phyloP scores from a whole-genome alignment of 495 filamentous ascomycete species.

The Sordaria brevicollis region DNA sequence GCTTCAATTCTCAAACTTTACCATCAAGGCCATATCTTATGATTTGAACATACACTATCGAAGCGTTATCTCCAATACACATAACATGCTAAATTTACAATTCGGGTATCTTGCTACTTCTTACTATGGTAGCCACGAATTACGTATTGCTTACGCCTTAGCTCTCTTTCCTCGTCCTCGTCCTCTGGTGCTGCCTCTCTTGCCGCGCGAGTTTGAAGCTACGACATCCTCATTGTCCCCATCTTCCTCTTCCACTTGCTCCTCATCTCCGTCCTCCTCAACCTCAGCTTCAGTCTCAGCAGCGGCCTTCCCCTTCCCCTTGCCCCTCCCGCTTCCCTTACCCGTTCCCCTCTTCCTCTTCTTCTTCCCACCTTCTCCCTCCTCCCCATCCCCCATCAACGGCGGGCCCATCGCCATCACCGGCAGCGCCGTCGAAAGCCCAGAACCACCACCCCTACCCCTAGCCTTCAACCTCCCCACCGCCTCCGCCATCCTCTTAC shows the following conservation, averaged over 20 bases:
- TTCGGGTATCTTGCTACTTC: too few relatives aligned
- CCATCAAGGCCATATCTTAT: too few relatives aligned
- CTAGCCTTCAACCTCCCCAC: conserved; percentile 52
- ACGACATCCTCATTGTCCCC: neutral
- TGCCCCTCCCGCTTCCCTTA: conserved; percentile 12
- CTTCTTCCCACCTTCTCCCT: neutral
- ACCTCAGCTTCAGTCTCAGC: conserved; percentile 21
- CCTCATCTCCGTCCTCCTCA: conserved; percentile 11
- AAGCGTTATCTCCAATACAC: too few relatives aligned
- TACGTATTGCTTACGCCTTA: too few relatives aligned
- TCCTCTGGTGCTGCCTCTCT: conserved; percentile 15
- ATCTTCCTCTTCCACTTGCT: conserved; percentile 12
- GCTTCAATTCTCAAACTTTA: too few relatives aligned
- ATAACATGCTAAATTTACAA: too few relatives aligned
- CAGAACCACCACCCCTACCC: conserved; percentile 1
- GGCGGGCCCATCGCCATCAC: conserved; percentile 4
- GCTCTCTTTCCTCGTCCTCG: conserved; percentile 20
- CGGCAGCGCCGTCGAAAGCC: conserved; percentile 12
- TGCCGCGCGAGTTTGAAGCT: neutral
- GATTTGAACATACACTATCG: too few relatives aligned
- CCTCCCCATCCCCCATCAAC: neutral
- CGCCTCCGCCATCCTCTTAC: conserved; percentile 76
- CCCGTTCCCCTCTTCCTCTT: conserved; percentile 17
- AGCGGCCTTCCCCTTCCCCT: conserved; percentile 8
- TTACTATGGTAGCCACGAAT: too few relatives aligned